A percentile compares a stretch with the other conserved stretches of the same genome.
Evolutionary conservation across 169 alveolate genomes (phyloP).

Genomic region (Cryptosporidium muris): DNA sequence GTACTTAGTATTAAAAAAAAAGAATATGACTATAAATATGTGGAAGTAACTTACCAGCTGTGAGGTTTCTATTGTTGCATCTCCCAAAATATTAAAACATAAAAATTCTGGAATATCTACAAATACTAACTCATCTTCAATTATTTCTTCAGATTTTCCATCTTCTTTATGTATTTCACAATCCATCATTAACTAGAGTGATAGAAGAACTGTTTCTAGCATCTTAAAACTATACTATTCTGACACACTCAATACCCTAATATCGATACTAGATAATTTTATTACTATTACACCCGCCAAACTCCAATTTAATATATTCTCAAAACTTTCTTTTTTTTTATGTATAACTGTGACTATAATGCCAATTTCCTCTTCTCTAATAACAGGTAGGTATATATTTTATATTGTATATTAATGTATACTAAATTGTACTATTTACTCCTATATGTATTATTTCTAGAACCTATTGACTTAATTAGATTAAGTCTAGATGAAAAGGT

Average conservation of each 20-base stretch:
- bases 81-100: slow-evolving; percentile 56
- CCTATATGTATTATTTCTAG: slow-evolving; percentile 69
- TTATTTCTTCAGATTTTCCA: background rate
- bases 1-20: background rate
- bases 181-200: too few species aligned
- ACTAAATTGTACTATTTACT: background rate
- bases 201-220: too few species aligned
- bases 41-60: background rate
- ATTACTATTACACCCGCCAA: too few species aligned
- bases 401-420: background rate
- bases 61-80: slow-evolving; percentile 28
- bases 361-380: slow-evolving; percentile 17
- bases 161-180: background rate
- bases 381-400: slow-evolving; percentile 41
- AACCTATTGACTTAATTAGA: slow-evolving; percentile 89
- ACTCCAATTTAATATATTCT: too few species aligned
- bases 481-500: slow-evolving; percentile 87
- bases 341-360: too few species aligned
- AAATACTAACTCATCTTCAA: slow-evolving; percentile 59
- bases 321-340: too few species aligned
- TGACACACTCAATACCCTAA: too few species aligned
- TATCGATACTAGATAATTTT: too few species aligned
- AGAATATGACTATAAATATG: background rate
- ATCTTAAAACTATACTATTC: too few species aligned
- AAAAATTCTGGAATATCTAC: slow-evolving; percentile 63